Evolutionary conservation across 768 basidiomycete genomes (phyloP), one percentile per base, ranked within the genome.

Genomic region (Pulveroboletus sp.): DNA sequence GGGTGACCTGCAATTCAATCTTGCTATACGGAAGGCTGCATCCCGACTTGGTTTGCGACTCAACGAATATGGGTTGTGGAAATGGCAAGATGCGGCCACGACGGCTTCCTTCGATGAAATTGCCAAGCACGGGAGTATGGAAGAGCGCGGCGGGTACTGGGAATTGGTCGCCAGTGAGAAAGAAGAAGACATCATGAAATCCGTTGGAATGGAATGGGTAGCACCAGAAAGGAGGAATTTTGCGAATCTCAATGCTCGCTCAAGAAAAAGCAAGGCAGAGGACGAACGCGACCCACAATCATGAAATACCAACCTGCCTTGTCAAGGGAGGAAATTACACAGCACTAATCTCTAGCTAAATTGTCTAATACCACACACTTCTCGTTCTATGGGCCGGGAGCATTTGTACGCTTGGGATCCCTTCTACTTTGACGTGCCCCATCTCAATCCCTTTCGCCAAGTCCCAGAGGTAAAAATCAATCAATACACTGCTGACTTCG

Each of bases 391-490:
- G 90, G 26, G 81, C 78, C 16, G 90, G 89, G 7, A 83, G 70
- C 53, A 87, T 72, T 48, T 76, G 72, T 14, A 67, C 71, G 10
- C 76, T 80, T 50, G 78, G 67, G 12, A 87, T 73, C 0, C 80
- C 85, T 27, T 82, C 77, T 5, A 89, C 71, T 54, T 61, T 71
- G 40, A 83, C 82, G 36, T 78, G 68, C 3, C 83, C 84, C 16
- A 50, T 68, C 65, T 92, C 89, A 5, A 91, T 69, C 55, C 76
- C 76, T 68, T 91, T 90, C 26, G 86, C 88, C 50, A 92, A 63
- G 63, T 93, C 91, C 90, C 91, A 95, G 11, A 93, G 68, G 69
- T 88, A 94, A 61, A 96, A 92, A 62, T 96, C 93, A 43, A 92
- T 86, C 52, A 95, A 59, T 38, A 93, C 91, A 55, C 86, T 89